Evolutionary conservation across 2,329 filamentous ascomycete species (phyloP), one percentile per base, ranked within the genome.

Genomic region (Sporothrix dimorphospora): DNA sequence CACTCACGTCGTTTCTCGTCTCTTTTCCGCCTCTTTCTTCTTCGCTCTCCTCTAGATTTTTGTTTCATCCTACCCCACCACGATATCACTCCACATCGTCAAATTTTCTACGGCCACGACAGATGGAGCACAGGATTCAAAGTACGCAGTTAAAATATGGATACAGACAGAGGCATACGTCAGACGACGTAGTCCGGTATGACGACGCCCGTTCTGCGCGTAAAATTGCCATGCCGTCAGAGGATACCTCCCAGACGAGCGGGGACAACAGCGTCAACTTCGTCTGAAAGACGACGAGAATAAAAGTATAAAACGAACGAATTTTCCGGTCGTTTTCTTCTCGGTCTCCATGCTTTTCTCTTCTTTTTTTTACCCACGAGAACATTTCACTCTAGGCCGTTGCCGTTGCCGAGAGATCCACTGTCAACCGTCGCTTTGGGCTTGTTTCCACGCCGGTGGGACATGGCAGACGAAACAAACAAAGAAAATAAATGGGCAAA

Each of bases 51-150:
- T 47, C 27, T 34, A 3, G 27, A 57, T 16, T 34, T 19, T 57
- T 57, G 24, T n/a, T 57, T 34, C 53, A 34, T 55, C 24, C 21
- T 24, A 30, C 19, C 16, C 53, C 53, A 34, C n/a, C n/a, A n/a
- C n/a, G n/a, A n/a, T n/a, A n/a, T 55, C 53, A 14, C 27, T n/a
- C 53, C 27, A 57, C 53, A 57, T 57, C 27, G 53, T 57, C 53
- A n/a, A 57, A n/a, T 3, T 34, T 57, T 38, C 12, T 34, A 27
- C 27, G 27, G 11, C 53, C 27, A 24, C 49, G 21, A 53, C 14
- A n/a, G 14, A 57, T 57, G 53, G 53, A 57, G 53, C 53, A 38
- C 27, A n/a, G 53, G 53, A 57, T n/a, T 57, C 53, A 34, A 34
- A n/a, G 34, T 14, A 57, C 14, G 53, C 21, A 34, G n/a, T 24